A percentile compares a stretch with the other conserved stretches of the same genome.
Evolutionary conservation across 495 filamentous ascomycete genomes (phyloP).

Genomic region (Neurospora terricola): DNA sequence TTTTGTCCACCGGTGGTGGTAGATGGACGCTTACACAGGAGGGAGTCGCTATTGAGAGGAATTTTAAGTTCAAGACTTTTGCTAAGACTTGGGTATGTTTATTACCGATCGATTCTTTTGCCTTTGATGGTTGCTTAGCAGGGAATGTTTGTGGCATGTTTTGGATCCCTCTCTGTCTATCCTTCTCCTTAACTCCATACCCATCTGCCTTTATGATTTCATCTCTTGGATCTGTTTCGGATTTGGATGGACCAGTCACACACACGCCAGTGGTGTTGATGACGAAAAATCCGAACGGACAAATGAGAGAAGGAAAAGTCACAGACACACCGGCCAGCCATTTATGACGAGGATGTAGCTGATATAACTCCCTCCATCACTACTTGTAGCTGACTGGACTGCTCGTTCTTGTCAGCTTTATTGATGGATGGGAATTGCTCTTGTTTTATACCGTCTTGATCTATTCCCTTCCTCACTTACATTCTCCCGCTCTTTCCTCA

Average conservation of each 20-base stretch:
- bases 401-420: background rate
- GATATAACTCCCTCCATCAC: background rate
- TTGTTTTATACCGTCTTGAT: background rate
- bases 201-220: too few species aligned
- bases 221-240: too few species aligned
- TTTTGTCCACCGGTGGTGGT: constrained; percentile 20
- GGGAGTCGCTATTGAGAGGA: constrained; percentile 44
- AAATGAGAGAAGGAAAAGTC: background rate
- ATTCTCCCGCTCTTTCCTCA: too few species aligned
- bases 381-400: background rate
- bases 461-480: too few species aligned
- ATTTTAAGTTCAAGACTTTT: constrained; percentile 55
- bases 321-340: too few species aligned
- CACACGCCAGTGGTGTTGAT: background rate
- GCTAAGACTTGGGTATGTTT: constrained; percentile 51
- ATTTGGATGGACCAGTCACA: too few species aligned
- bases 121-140: too few species aligned
- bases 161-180: too few species aligned
- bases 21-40: constrained; percentile 42
- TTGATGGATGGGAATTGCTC: background rate
- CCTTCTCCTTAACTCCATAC: too few species aligned
- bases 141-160: too few species aligned
- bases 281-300: background rate
- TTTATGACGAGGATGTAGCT: background rate
- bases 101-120: background rate